These are phyloP conservation scores for Fusarium continuum DNA, from an alignment of 2,329 filamentous ascomycete genomes.

Conservation along the genomic window DNA sequence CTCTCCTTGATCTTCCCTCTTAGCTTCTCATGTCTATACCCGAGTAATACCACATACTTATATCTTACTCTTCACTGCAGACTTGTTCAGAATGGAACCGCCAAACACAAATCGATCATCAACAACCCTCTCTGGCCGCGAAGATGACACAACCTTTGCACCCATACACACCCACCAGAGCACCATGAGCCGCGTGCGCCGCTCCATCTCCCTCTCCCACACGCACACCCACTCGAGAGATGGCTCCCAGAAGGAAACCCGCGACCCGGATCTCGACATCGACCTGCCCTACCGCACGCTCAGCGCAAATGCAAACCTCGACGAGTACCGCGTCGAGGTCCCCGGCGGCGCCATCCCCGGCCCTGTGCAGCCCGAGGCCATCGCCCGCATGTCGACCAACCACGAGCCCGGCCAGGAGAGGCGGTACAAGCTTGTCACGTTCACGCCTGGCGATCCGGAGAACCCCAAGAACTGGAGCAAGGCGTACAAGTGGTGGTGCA, in stretches of 20 bases:
- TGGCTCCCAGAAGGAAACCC: constrained; percentile 46
- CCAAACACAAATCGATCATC: constrained; percentile 29
- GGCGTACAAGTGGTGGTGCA: constrained; percentile 81
- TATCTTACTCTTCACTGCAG: not conserved
- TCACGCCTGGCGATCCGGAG: constrained; percentile 74
- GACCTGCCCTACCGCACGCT: constrained; percentile 74
- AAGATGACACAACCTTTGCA: constrained; percentile 32
- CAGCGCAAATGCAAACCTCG: constrained; percentile 66
- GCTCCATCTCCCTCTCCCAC: constrained; percentile 35
- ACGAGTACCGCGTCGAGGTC: constrained; percentile 73
- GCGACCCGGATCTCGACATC: constrained; percentile 56
- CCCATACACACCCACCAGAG: constrained; percentile 37
- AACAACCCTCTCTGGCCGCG: constrained; percentile 26
- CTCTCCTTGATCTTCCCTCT: not conserved
- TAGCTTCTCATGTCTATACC: not conserved
- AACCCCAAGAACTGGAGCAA: constrained; percentile 91
- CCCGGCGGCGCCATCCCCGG: constrained; percentile 68
- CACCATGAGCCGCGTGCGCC: constrained; percentile 28
- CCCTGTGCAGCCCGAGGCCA: constrained; percentile 43
- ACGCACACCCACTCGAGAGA: constrained; percentile 12
- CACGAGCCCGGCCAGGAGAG: constrained; percentile 35
- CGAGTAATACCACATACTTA: not conserved
- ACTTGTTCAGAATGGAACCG: constrained; percentile 16
- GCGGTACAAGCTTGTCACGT: constrained; percentile 66
- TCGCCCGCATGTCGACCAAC: constrained; percentile 29